Base-by-base conservation (phyloP, 257 asterid genomes). In the Primulina eburnea region DNA sequence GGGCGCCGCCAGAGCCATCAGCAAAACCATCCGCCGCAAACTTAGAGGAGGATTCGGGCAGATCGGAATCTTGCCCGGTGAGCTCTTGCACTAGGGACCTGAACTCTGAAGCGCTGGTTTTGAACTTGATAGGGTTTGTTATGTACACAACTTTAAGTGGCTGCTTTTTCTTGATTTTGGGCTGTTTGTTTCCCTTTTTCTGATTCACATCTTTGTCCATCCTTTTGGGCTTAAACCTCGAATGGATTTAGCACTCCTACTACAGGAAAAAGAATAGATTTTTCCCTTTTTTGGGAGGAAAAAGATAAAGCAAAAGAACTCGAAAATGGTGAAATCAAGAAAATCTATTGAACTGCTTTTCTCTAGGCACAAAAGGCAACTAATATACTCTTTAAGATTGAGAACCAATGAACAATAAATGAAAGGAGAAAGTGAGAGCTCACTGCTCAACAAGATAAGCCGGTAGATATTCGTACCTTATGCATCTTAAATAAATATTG, bases 1-100 rank as follows among this genome's bases (percentile, higher is more conserved):
- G 57, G 20, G 8, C 21, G 57, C 20, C 57, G 2, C 14, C 6
- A 33, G 53, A 24, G 28, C 67, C 71, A 5, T 50, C 79, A 53
- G 33, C 75, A 70, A 21, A 52, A 5, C 53, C 43, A 4, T 1
- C 34, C 7, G 30, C 57, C 21, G 59, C 24, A 38, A 30, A 76
- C 66, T 60, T 73, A 9, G 70, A 1, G 52, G 71, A 69, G 65
- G 57, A 50, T 17, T 69, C 69, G 2, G 76, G 66, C 60, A 69
- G 50, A 32, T 76, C 79, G 8, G 88, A 73, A 8, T 75, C 82
- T 38, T 71, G 83, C 29, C 88, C 88, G 4, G 88, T 83, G 56
- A 83, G 85, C 66, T 80, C 75, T 71, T 83, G 88, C 37, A 83
- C 88, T 21, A 83, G 55, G 55, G 78, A 77, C 60, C 83, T 73